Conservation (phyloP, 148 eudicot species). For the Polygonum aviculare region DNA sequence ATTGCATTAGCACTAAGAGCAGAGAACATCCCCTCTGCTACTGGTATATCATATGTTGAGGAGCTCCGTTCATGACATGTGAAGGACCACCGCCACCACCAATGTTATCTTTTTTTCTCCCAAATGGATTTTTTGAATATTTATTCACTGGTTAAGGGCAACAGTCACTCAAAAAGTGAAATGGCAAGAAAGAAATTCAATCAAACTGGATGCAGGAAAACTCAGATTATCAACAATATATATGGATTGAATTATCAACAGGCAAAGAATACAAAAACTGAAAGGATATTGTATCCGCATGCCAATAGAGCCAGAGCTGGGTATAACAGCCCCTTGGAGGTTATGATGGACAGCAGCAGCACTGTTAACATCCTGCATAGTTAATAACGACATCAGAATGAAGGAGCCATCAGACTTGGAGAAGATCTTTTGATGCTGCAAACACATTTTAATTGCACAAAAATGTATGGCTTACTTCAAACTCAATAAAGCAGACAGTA, state of each 20-base stretch:
- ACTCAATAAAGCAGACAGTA: conserved; percentile 96
- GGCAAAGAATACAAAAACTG: neutral
- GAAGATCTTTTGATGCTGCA: neutral
- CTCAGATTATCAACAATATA: neutral
- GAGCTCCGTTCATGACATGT: conserved; percentile 46
- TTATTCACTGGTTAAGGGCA: conserved; percentile 52
- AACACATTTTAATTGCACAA: neutral
- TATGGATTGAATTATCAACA: neutral
- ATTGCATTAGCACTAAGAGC: conserved; percentile 54
- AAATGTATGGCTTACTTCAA: conserved; percentile 47
- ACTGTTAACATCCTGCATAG: conserved; percentile 70
- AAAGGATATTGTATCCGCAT: conserved; percentile 99
- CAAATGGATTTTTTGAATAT: conserved; percentile 95
- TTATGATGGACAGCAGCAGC: conserved; percentile 83
- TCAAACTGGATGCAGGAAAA: neutral
- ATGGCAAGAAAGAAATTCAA: neutral
- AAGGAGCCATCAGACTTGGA: neutral
- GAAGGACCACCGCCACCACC: conserved; percentile 21
- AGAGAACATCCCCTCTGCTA: conserved; percentile 91
- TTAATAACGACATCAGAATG: neutral
- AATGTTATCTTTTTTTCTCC: conserved; percentile 67
- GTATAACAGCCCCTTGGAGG: conserved; percentile 95
- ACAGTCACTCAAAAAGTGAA: neutral
- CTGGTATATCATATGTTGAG: conserved; percentile 55
- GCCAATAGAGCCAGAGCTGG: conserved; percentile 95